Percentiles rank a stretch among this genome's conserved stretches.
Evolutionary conservation across 2,329 filamentous ascomycete species (phyloP).

Genomic region (Xylariaceae sp.): DNA sequence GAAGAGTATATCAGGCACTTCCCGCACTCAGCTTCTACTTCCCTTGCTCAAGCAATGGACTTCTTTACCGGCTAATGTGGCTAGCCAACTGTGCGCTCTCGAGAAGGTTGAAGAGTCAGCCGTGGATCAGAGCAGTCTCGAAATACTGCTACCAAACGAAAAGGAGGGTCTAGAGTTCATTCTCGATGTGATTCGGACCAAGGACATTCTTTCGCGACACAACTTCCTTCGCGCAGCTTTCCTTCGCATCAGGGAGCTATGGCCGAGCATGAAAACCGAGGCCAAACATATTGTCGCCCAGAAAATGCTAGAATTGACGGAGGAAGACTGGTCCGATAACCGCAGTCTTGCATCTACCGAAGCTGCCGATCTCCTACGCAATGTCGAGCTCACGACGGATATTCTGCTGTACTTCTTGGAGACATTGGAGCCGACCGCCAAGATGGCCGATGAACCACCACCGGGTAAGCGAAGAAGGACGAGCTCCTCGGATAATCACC

Average conservation of each 20-base stretch:
- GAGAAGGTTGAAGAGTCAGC: constrained; percentile 40
- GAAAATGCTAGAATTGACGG: constrained; percentile 57
- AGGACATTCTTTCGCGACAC: constrained; percentile 39
- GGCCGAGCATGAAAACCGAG: constrained; percentile 64
- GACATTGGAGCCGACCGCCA: constrained; percentile 66
- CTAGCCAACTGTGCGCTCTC: constrained; percentile 42
- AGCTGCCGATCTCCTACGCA: constrained; percentile 67
- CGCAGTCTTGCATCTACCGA: constrained; percentile 46
- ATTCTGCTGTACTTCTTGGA: constrained; percentile 69
- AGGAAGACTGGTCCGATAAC: constrained; percentile 38
- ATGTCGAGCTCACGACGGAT: constrained; percentile 66
- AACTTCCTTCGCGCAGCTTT: constrained; percentile 63
- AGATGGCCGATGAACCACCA: constrained; percentile 65
- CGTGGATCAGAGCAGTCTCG: constrained; percentile 43
- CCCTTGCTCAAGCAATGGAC: constrained; percentile 69
- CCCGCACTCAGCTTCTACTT: constrained; percentile 70
- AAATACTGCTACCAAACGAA: constrained; percentile 51
- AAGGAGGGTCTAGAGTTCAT: constrained; percentile 46
- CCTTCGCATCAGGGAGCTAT: constrained; percentile 63
- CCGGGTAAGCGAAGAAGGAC: constrained; percentile 74
- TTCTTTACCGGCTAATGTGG: constrained; percentile 46
- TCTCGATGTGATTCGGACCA: constrained; percentile 43
- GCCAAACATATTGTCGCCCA: constrained; percentile 55
- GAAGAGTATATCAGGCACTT: constrained; percentile 63
- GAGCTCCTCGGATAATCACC: constrained; percentile 64